Evolutionary conservation across 179 eudicot genomes (phyloP).

Genomic region (Spergularia azorica): DNA sequence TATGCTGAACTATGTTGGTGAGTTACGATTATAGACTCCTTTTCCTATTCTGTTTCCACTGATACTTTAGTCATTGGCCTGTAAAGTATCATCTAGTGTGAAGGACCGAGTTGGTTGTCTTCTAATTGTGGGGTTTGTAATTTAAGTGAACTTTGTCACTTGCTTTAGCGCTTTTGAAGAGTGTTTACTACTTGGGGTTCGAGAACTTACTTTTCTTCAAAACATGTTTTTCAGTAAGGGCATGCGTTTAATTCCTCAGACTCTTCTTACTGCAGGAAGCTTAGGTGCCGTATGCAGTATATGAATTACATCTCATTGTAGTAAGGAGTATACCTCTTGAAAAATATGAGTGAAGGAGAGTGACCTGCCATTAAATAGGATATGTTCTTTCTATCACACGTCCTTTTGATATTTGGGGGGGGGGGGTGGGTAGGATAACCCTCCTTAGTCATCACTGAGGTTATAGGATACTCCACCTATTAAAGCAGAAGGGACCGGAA

Average conservation of each 20-base stretch:
- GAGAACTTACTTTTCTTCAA: background rate
- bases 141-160: background rate
- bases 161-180: background rate
- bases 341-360: background rate
- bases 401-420: background rate
- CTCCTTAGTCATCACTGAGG: background rate
- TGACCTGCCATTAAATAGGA: no score
- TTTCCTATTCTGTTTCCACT: background rate
- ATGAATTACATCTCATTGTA: no score
- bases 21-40: conserved; percentile 21
- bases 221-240: background rate
- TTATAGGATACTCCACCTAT: background rate
- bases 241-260: background rate
- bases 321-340: background rate
- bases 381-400: background rate
- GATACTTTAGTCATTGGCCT: background rate
- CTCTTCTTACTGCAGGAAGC: background rate
- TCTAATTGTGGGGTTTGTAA: background rate
- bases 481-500: background rate
- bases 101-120: no score
- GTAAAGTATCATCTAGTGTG: no score
- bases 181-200: background rate
- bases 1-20: conserved; percentile 94
- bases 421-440: background rate
- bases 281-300: background rate